Base-by-base conservation (phyloP, 1,139 yeast species). In the Yamadazyma aaseri region DNA sequence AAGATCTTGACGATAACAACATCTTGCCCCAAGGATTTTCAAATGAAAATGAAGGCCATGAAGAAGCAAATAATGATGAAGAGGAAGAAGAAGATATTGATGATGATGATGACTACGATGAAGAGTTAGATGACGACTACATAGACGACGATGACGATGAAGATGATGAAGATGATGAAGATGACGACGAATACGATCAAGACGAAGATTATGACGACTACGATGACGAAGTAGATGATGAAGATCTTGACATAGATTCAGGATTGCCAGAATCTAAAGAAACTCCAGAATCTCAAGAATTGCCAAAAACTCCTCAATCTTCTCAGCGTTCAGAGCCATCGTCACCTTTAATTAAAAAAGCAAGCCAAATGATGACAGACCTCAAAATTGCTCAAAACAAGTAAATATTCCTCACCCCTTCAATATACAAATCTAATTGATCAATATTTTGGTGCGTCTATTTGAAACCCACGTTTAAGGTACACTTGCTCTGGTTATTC, bases 61-160 rank as follows among this genome's bases (percentile, higher is more conserved):
- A 48, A 10, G 50, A 48, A 36, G 42, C 49, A n/a, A n/a, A n/a
- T 18, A 47, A 47, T 12, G 46, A 45, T 8, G 43, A 46, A 8
- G 53, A 47, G 6, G 51, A 50, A n/a, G 60, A 53, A 18, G 63
- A 59, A 10, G 58, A 52, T 10, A 58, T 56, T n/a, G 55, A 56
- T 13, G 55, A 53, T 16, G 56, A 50, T 4, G 61, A 60, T 2
- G 60, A 51, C 15, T 55, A 55, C 26, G 56, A 61, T 24, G 65
- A 61, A 22, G 57, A 55, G 1, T 55, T 55, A 9, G 60, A 56
- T 12, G 57, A 56, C 7, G 60, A 58, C 12, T 57, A 56, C 13
- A 48, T 49, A 2, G 53, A 55, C n/a, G 56, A 50, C 2, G 58
- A 53, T 4, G 56, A 50, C 3, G 55, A 49, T 7, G 55, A 50